Base-by-base conservation (phyloP, 495 filamentous ascomycete species). In the Penicillium herquei region DNA sequence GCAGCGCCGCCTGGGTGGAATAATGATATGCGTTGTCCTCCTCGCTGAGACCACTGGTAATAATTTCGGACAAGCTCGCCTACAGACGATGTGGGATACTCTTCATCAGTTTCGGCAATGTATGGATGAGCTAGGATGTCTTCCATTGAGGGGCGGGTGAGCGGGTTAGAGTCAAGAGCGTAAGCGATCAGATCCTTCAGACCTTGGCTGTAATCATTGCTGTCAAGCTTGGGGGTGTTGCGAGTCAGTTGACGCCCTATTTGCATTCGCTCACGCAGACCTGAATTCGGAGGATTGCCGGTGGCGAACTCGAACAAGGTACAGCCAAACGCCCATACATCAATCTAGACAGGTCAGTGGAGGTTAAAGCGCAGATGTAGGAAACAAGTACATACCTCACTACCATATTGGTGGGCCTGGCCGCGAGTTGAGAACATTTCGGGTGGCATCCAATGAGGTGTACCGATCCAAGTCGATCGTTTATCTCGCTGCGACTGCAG, bases 361-460 rank as follows among this genome's bases (percentile, higher is more conserved):
- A n/a, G 26, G 18, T 13, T 21, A 18, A 5, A 9, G 17, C 35
- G 1, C 21, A 26, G 21, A 26, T 26, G 3, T 40, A 13, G 17
- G 30, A 42, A 8, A 35, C 13, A 26, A 13, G 4, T 13, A 13
- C 42, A 55, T 55, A 78, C 77, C 62, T 88, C 85, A 21, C 75
- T 83, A 7, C 82, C 80, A 55, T 87, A 87, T n/a, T 75, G 72
- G 65, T 75, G 69, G 30, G 69, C 70, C 52, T 72, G 63, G 9
- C 66, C 67, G 7, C 68, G 63, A 49, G 67, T 61, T 47, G 67
- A 77, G 54, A 90, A 87, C 55, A 95, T 81, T 66, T 98, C 94
- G 0, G 91, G 94, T 1, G 94, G 89, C 92, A 98, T 96, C 91
- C 93, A 98, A 72, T 96, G 85, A 13, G 90, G 90, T 6, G 94